Conservation (phyloP, 2,329 filamentous ascomycete genomes). For the Aspergillus ruber region DNA sequence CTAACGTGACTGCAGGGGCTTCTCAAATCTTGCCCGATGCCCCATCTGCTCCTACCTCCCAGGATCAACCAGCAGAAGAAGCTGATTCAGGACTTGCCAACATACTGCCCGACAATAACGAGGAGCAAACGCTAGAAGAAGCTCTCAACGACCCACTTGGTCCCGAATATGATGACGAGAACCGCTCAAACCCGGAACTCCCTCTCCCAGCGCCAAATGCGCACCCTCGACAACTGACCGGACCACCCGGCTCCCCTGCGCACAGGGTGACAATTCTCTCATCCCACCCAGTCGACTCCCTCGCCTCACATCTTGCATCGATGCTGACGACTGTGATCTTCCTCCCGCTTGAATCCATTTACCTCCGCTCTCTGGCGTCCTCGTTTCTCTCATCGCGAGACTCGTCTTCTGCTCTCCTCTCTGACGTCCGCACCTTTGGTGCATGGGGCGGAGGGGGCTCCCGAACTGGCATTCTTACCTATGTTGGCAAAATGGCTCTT, state of each 20-base stretch:
- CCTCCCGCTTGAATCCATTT: conserved; percentile 36
- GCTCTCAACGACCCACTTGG: conserved; percentile 7
- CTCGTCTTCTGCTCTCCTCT: conserved; percentile 13
- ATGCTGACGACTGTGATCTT: conserved; percentile 33
- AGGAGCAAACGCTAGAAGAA: conserved; percentile 22
- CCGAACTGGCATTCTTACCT: conserved; percentile 24
- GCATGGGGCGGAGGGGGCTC: conserved; percentile 31
- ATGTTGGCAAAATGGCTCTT: conserved; percentile 31
- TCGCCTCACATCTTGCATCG: conserved; percentile 36
- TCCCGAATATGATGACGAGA: conserved; percentile 7
- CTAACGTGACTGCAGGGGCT: conserved; percentile 14
- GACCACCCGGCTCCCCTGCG: conserved; percentile 11
- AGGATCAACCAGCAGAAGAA: conserved; percentile 6
- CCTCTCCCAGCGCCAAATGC: conserved; percentile 14
- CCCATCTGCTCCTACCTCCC: conserved; percentile 1
- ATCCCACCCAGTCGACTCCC: conserved; percentile 35
- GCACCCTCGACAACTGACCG: conserved; percentile 10
- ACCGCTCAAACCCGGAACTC: conserved; percentile 9
- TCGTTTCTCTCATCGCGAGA: conserved; percentile 28
- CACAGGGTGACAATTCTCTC: conserved; percentile 40
- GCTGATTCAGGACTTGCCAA: conserved; percentile 11
- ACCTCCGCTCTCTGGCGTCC: conserved; percentile 33
- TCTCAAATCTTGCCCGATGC: conserved; percentile 12
- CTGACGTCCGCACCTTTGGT: conserved; percentile 26
- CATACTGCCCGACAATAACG: conserved; percentile 25